phyloP scores from a whole-genome alignment of 164 flowering plant species.

The Taxillus chinensis region DNA sequence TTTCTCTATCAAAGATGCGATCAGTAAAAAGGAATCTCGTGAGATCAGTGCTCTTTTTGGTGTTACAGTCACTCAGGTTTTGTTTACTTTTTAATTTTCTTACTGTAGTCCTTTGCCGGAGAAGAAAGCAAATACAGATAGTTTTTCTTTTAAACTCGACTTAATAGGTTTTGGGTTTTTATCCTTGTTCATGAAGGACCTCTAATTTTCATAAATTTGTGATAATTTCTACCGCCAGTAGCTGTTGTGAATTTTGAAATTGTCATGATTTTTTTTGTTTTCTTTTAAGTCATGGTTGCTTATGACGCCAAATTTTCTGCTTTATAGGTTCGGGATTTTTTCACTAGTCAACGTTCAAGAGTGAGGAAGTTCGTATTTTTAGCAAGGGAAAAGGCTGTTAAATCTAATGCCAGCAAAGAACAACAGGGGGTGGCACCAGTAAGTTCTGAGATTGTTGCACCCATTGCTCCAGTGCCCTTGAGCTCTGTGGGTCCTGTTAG shows the following conservation, averaged over 20 bases:
- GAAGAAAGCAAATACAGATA: too few relatives aligned
- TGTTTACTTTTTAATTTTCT: not conserved
- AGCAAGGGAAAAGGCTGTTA: slow-evolving; percentile 54
- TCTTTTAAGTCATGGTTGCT: not conserved
- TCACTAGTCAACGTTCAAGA: slow-evolving; percentile 70
- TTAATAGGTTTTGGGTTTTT: too few relatives aligned
- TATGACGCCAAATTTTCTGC: not conserved
- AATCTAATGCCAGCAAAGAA: slow-evolving; percentile 17
- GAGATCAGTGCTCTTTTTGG: slow-evolving; percentile 93
- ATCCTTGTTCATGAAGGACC: too few relatives aligned
- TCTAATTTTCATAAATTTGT: too few relatives aligned
- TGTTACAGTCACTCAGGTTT: slow-evolving; percentile 80
- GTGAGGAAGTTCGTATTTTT: slow-evolving; percentile 61
- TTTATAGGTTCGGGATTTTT: slow-evolving; percentile 77
- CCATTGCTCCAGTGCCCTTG: slow-evolving; percentile 38
- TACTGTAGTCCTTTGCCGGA: not conserved
- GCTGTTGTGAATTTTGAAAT: too few relatives aligned
- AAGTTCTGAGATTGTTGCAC: slow-evolving; percentile 23
- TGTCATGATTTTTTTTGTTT: too few relatives aligned
- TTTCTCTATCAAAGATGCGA: slow-evolving; percentile 81
- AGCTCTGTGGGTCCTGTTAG: slow-evolving; percentile 30
- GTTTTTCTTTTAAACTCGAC: too few relatives aligned
- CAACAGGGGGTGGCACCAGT: slow-evolving; percentile 22
- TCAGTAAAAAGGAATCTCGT: slow-evolving; percentile 86
- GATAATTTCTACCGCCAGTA: too few relatives aligned